Evolutionary conservation across 2,329 filamentous ascomycete species (phyloP), one percentile per base, ranked within the genome.

Genomic region (Chaetomium olivaceum): DNA sequence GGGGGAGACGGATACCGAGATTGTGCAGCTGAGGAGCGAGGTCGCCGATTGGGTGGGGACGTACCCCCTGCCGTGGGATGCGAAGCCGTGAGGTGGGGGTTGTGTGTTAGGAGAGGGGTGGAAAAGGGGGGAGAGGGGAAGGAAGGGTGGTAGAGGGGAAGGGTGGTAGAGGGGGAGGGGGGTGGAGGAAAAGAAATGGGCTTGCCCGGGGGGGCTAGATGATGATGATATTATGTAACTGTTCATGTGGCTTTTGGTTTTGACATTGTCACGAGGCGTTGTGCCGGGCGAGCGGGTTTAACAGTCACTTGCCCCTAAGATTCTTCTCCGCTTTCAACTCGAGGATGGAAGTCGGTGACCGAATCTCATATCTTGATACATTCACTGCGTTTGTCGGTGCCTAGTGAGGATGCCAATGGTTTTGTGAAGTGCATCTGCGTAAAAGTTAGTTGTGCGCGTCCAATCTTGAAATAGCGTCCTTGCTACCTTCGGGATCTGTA

Each of bases 31-130:
- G 71, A 84, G 87, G 71, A 86, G 87, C 69, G 90, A 92, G 79
- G 89, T 93, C n/a, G 86, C 88, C 71, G 88, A 90, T 72, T 93
- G 90, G 90, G 89, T 91, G 12, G 86, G 89, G 60, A 91, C 89
- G 1, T 92, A 91, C 74, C 84, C 87, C 3, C 77, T 91, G 70
- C 90, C 90, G 12, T 92, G 89, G 89, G 82, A 85, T 60, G 75
- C 78, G 21, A 71, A 71, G 68, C 56, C 65, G 50, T 72, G 68
- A 23, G 27, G 3, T 4, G 4, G 14, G 8, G 36, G 33, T 12
- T 25, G 3, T n/a, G 9, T 21, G 27, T 19, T 12, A 16, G 14
- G 19, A 3, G 8, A n/a, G 23, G 27, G 31, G 7, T n/a, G 2
- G 39, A 52, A 46, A 25, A 48, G 19, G 25, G 21, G 31, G 31